Conservation (phyloP, 2,329 filamentous ascomycete species). For the Pyrenochaeta sp. region DNA sequence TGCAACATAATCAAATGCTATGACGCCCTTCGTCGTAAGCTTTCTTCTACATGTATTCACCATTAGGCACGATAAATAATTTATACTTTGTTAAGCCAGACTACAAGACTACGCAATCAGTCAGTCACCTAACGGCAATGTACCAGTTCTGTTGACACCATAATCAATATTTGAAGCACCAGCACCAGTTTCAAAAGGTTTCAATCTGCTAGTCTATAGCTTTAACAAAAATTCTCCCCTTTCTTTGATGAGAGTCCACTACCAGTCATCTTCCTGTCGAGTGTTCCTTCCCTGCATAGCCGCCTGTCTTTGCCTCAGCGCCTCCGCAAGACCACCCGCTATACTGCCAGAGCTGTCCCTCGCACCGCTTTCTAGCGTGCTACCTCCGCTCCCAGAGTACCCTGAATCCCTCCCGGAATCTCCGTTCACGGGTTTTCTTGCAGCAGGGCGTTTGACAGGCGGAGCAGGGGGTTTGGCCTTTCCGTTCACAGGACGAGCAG, state of each 20-base stretch:
- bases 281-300: slow-evolving; percentile 55
- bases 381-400: slow-evolving; percentile 54
- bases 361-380: slow-evolving; percentile 47
- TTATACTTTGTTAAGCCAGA: no score
- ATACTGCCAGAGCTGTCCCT: slow-evolving; percentile 54
- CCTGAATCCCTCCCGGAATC: slow-evolving; percentile 72
- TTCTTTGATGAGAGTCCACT: slow-evolving; percentile 1
- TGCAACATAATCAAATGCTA: no score
- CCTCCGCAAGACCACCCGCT: slow-evolving; percentile 61
- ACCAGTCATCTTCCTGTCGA: slow-evolving; percentile 47
- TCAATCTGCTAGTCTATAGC: not conserved
- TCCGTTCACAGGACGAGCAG: slow-evolving; percentile 69
- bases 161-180: no score
- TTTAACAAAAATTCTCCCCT: not conserved
- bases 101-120: no score
- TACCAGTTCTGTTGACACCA: no score
- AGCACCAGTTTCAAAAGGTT: no score
- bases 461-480: slow-evolving; percentile 80
- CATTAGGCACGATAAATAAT: no score
- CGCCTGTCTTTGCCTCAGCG: slow-evolving; percentile 58
- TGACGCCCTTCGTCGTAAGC: no score
- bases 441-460: slow-evolving; percentile 79
- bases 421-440: slow-evolving; percentile 71
- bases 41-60: no score
- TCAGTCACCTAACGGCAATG: no score